phyloP scores from a whole-genome alignment of 2,329 filamentous ascomycete genomes.

The Gliomastix tumulicola region DNA sequence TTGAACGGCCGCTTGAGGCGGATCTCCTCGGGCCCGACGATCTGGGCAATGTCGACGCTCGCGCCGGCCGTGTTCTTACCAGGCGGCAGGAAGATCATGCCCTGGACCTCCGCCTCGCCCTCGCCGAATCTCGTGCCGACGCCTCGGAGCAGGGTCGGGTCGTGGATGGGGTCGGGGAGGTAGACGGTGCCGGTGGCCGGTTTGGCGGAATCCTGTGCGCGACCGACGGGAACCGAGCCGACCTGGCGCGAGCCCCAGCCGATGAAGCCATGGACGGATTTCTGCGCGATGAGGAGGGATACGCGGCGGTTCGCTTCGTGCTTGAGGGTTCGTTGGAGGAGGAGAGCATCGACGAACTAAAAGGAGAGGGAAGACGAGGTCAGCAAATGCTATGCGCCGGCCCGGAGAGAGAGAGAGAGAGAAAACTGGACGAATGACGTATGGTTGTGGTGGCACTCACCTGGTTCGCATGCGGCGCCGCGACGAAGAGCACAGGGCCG shows the following conservation, averaged over 20 bases:
- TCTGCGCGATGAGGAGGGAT: slow-evolving; percentile 88
- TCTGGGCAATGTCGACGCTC: slow-evolving; percentile 77
- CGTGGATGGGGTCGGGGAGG: slow-evolving; percentile 77
- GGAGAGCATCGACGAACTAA: slow-evolving; percentile 90
- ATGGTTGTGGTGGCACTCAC: slow-evolving; percentile 42
- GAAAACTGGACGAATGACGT: no score
- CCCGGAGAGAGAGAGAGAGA: background rate
- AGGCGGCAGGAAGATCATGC: slow-evolving; percentile 80
- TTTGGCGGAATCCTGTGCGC: slow-evolving; percentile 84
- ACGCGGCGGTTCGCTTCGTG: slow-evolving; percentile 83
- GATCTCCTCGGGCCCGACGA: slow-evolving; percentile 73
- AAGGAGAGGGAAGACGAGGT: background rate
- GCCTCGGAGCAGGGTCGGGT: slow-evolving; percentile 74
- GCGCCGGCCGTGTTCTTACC: slow-evolving; percentile 70
- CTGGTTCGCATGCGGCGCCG: slow-evolving; percentile 94
- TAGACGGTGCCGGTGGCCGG: slow-evolving; percentile 75
- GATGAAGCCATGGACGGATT: slow-evolving; percentile 91
- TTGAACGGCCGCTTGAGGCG: slow-evolving; percentile 84
- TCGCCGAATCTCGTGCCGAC: slow-evolving; percentile 77
- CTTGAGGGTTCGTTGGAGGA: slow-evolving; percentile 85
- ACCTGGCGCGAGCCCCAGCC: slow-evolving; percentile 79
- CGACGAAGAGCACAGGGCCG: slow-evolving; percentile 90
- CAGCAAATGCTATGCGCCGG: background rate
- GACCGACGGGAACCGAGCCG: slow-evolving; percentile 86
- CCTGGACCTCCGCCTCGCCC: slow-evolving; percentile 64